A percentile compares a stretch with the other conserved stretches of the same genome.
These are phyloP conservation scores for Penicillium riverlandense DNA, from an alignment of 495 filamentous ascomycete species.

Conservation along the genomic window DNA sequence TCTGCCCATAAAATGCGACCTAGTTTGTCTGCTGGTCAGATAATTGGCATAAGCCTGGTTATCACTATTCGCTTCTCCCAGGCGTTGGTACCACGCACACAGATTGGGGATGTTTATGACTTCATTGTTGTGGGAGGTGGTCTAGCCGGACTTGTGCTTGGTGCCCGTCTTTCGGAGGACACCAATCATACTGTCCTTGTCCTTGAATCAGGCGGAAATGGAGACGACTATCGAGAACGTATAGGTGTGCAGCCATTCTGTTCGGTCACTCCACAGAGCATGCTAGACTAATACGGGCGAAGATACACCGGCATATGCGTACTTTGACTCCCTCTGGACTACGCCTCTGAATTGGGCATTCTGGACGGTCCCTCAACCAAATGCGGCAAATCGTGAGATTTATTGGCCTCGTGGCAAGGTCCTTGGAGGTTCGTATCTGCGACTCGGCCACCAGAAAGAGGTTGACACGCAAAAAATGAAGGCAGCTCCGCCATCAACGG, in stretches of 20 bases:
- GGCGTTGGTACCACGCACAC: constrained; percentile 20
- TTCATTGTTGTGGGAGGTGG: constrained; percentile 43
- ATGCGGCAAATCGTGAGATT: constrained; percentile 25
- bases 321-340: constrained; percentile 28
- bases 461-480: constrained; percentile 4
- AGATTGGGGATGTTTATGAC: constrained; percentile 30
- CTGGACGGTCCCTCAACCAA: constrained; percentile 24
- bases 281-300: background rate
- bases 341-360: constrained; percentile 31
- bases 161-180: constrained; percentile 16
- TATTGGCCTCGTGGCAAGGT: constrained; percentile 29
- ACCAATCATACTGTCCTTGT: constrained; percentile 31
- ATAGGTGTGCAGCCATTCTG: constrained; percentile 16
- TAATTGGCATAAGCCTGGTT: background rate
- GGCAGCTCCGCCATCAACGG: constrained; percentile 31
- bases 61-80: constrained; percentile 2
- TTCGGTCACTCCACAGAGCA: background rate
- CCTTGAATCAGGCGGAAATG: constrained; percentile 34
- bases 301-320: constrained; percentile 29
- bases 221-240: constrained; percentile 25
- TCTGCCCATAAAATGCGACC: background rate
- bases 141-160: constrained; percentile 27
- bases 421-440: constrained; percentile 24
- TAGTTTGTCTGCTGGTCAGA: background rate
- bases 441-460: too few species aligned